phyloP scores from a whole-genome alignment of 805 yeast species.

The Hanseniaspora nectarophila region DNA sequence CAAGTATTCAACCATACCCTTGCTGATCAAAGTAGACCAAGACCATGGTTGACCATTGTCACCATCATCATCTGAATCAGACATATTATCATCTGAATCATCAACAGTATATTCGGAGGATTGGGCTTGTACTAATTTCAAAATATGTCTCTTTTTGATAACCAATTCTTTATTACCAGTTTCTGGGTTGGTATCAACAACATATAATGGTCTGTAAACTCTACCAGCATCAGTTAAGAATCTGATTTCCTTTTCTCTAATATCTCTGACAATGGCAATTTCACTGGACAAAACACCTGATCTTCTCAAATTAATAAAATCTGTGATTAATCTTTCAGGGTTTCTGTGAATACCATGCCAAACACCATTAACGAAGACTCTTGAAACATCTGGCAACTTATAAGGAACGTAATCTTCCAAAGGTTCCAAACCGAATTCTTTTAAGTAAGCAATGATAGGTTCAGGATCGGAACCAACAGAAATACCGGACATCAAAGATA shows the following conservation, averaged over 20 bases:
- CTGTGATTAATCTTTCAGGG: slow-evolving; percentile 81
- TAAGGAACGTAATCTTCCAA: slow-evolving; percentile 91
- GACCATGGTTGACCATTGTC: slow-evolving; percentile 42
- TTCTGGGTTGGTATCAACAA: slow-evolving; percentile 76
- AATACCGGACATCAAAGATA: slow-evolving; percentile 92
- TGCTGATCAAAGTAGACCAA: slow-evolving; percentile 72
- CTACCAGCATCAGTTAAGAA: slow-evolving; percentile 98
- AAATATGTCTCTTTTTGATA: slow-evolving; percentile 73
- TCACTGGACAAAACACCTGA: slow-evolving; percentile 92
- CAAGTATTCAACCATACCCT: slow-evolving; percentile 88
- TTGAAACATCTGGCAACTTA: slow-evolving; percentile 77
- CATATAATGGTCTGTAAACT: slow-evolving; percentile 89
- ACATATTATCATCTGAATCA: slow-evolving; percentile 32
- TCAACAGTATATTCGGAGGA: slow-evolving; percentile 42
- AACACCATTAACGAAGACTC: slow-evolving; percentile 95
- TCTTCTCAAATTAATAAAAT: slow-evolving; percentile 84
- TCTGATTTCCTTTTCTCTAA: slow-evolving; percentile 90
- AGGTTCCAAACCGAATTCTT: slow-evolving; percentile 99
- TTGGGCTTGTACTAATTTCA: slow-evolving; percentile 52
- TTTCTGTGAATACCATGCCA: slow-evolving; percentile 99
- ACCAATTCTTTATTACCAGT: slow-evolving; percentile 56
- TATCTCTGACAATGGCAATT: slow-evolving; percentile 92
- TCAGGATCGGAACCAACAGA: slow-evolving; percentile 97
- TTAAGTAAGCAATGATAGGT: slow-evolving; percentile 81
- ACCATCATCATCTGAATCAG: slow-evolving; percentile 33